phyloP scores from a whole-genome alignment of 371 early-diverging fungal species.

The Parasitella parasitica region DNA sequence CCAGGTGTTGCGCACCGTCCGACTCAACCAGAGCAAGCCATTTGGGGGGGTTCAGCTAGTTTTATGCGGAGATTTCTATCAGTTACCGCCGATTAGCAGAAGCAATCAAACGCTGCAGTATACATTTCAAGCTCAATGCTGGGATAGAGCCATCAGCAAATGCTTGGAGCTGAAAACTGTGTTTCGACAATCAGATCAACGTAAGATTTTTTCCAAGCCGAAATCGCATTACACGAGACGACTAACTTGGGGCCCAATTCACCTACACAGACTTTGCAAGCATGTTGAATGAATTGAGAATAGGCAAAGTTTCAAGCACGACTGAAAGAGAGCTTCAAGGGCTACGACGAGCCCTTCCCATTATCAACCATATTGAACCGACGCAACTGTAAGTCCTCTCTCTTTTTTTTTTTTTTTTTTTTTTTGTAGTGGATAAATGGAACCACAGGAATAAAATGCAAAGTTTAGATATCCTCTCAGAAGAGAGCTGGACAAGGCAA shows the following conservation, averaged over 20 bases:
- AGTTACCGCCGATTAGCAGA: slow-evolving; percentile 80
- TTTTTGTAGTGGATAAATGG: neutral
- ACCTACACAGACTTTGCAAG: slow-evolving; percentile 49
- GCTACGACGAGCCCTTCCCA: slow-evolving; percentile 53
- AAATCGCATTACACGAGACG: no score
- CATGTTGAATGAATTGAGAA: slow-evolving; percentile 68
- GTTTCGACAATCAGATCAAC: slow-evolving; percentile 57
- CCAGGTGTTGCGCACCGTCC: no score
- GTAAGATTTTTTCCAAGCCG: slow-evolving; percentile 8
- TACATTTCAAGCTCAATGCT: slow-evolving; percentile 76
- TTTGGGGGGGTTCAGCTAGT: slow-evolving; percentile 93
- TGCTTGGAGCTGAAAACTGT: slow-evolving; percentile 53
- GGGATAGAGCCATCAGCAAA: slow-evolving; percentile 55
- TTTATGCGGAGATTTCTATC: slow-evolving; percentile 89
- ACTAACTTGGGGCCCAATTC: no score
- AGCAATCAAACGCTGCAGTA: slow-evolving; percentile 32
- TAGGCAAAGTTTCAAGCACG: slow-evolving; percentile 55
- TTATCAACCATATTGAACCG: slow-evolving; percentile 63
- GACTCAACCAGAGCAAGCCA: slow-evolving; percentile 41
- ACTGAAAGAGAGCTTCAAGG: slow-evolving; percentile 47
- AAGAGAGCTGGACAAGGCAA: slow-evolving; percentile 71
- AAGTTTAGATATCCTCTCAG: slow-evolving; percentile 53
- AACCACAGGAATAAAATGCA: neutral
- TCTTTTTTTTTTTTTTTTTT: no score
- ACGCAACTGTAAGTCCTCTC: slow-evolving; percentile 70